Percentiles rank a stretch among this genome's conserved stretches.
phyloP scores from a whole-genome alignment of 2,329 filamentous ascomycete genomes.

The Colletotrichum shisoi region DNA sequence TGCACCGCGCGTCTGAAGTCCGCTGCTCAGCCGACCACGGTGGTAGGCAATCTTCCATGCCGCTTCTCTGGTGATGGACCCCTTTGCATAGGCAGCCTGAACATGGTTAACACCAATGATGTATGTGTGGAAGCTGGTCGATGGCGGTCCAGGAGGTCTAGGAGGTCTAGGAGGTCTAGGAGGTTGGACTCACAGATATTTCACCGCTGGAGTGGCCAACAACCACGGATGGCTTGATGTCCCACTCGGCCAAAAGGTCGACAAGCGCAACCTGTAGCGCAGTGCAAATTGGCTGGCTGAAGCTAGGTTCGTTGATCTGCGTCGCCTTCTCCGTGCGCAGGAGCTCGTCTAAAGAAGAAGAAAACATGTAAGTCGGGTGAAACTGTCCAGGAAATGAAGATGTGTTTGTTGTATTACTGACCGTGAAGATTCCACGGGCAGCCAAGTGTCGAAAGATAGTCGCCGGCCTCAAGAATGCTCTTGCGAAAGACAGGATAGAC shows the following conservation, averaged over 20 bases:
- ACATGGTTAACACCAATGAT: no score
- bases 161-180: no score
- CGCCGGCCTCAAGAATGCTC: conserved; percentile 4
- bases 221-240: conserved; percentile 40
- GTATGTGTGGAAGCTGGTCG: no score
- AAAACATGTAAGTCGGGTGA: no score
- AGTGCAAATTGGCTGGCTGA: conserved; percentile 48
- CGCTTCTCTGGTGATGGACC: conserved; percentile 32
- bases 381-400: no score
- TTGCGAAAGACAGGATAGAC: conserved; percentile 15
- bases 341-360: background rate
- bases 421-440: conserved; percentile 23
- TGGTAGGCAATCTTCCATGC: conserved; percentile 42
- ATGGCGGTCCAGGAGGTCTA: no score
- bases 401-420: no score
- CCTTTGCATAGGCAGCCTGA: conserved; percentile 40
- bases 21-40: conserved; percentile 33
- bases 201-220: conserved; percentile 43
- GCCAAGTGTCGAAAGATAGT: conserved; percentile 27
- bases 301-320: conserved; percentile 37
- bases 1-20: conserved; percentile 17
- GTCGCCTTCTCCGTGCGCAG: conserved; percentile 14
- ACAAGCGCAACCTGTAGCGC: conserved; percentile 50
- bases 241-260: conserved; percentile 42
- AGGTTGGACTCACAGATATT: conserved; percentile 38